A percentile compares a stretch with the other conserved stretches of the same genome.
These are phyloP conservation scores for Russula griseocarnosa DNA, from an alignment of 768 basidiomycete species.

Conservation along the genomic window DNA sequence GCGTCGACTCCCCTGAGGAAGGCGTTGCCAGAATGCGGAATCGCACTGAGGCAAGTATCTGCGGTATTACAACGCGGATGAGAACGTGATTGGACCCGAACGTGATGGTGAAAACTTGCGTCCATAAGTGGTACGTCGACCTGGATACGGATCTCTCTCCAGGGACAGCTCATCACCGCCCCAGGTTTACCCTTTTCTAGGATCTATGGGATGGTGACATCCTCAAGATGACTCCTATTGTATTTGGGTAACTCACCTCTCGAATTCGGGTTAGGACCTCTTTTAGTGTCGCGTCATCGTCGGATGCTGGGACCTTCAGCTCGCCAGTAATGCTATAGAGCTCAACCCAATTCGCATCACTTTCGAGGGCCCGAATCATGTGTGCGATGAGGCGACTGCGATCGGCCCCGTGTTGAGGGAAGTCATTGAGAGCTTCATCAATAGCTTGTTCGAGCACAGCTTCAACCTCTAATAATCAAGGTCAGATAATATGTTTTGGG, in stretches of 20 bases:
- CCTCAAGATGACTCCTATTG: slow-evolving; percentile 2
- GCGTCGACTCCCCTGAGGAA: slow-evolving; percentile 35
- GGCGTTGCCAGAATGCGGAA: slow-evolving; percentile 48
- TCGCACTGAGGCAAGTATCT: slow-evolving; percentile 66
- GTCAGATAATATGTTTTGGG: background rate
- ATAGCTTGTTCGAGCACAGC: slow-evolving; percentile 52
- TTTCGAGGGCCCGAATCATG: slow-evolving; percentile 57
- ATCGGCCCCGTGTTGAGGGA: slow-evolving; percentile 35
- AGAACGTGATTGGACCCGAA: slow-evolving; percentile 18
- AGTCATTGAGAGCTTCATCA: slow-evolving; percentile 40
- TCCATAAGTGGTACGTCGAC: slow-evolving; percentile 81
- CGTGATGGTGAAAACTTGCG: slow-evolving; percentile 42
- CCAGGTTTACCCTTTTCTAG: slow-evolving; percentile 43
- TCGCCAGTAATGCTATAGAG: slow-evolving; percentile 69
- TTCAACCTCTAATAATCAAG: slow-evolving; percentile 56
- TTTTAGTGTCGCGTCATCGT: slow-evolving; percentile 34
- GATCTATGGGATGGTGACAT: slow-evolving; percentile 28
- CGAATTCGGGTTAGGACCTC: slow-evolving; percentile 32
- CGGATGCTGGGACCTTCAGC: slow-evolving; percentile 49
- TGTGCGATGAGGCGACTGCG: slow-evolving; percentile 46
- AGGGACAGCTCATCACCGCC: slow-evolving; percentile 40
- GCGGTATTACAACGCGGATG: background rate
- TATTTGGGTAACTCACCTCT: slow-evolving; percentile 38
- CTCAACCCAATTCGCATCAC: slow-evolving; percentile 63
- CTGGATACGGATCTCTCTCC: slow-evolving; percentile 77